phyloP scores from a whole-genome alignment of 2,329 filamentous ascomycete species.

The Tolypocladium amazonense region DNA sequence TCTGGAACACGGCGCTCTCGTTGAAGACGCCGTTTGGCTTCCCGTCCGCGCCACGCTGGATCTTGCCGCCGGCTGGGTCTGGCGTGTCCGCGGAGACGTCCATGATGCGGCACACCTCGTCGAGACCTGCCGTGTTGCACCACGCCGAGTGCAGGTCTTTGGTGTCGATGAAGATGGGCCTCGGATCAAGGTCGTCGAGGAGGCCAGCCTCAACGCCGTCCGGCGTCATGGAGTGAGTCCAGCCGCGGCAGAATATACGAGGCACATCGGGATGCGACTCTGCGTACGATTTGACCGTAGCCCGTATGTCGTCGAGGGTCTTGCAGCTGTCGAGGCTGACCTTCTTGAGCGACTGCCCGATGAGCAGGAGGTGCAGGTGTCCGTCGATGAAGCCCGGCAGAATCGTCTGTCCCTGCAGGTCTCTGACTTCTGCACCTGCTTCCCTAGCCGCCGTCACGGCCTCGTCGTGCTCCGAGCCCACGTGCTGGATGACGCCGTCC shows the following conservation, averaged over 20 bases:
- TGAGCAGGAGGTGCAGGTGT: conserved; percentile 43
- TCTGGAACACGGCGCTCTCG: conserved; percentile 39
- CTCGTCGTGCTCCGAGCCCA: conserved; percentile 18
- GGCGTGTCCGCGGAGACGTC: conserved; percentile 28
- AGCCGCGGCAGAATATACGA: conserved; percentile 42
- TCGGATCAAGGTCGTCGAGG: conserved; percentile 40
- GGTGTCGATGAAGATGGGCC: conserved; percentile 46
- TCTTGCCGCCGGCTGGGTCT: conserved; percentile 39
- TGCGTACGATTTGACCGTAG: conserved; percentile 33
- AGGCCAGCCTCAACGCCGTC: conserved; percentile 30
- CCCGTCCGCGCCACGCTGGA: conserved; percentile 37
- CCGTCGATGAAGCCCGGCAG: conserved; percentile 48
- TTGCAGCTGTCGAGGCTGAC: conserved; percentile 36
- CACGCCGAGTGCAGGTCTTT: conserved; percentile 47
- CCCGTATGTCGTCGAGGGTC: conserved; percentile 36
- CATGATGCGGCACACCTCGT: conserved; percentile 29
- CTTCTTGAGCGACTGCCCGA: conserved; percentile 43
- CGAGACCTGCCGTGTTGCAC: conserved; percentile 41
- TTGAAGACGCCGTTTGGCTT: conserved; percentile 38
- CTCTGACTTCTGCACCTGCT: conserved; percentile 11
- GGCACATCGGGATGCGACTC: conserved; percentile 32
- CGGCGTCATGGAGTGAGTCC: conserved; percentile 42
- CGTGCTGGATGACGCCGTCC: conserved; percentile 21
- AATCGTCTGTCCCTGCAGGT: conserved; percentile 25
- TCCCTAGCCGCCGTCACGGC: conserved; percentile 12